Base-by-base conservation (phyloP, 371 early-diverging fungal genomes). In the Lichtheimia hyalospora region DNA sequence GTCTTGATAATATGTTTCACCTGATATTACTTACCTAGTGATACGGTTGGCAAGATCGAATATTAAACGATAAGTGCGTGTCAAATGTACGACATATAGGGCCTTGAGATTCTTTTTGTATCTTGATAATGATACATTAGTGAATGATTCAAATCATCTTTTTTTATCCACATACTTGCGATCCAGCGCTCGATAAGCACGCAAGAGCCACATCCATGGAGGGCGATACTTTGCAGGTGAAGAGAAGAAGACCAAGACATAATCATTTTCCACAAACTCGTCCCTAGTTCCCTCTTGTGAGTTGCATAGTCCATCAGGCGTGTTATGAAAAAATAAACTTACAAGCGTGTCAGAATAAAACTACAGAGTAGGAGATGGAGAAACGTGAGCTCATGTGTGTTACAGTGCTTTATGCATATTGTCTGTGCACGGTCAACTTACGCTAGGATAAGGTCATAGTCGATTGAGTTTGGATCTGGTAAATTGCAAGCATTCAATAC, bases 31-130 rank as follows among this genome's bases (percentile, higher is more conserved):
- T 54, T 69, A 75, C 75, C 75, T 77, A 5, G 78, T 70, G 18
- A 77, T 70, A 49, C 66, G 64, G 49, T 81, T 81, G 43, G 78
- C 78, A 28, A 75, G 57, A 52, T 81, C 81, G 53, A 77, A 77
- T 13, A 75, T 64, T 14, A 71, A 44, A 14, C 73, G 68, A 62
- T 73, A 82, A 4, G 63, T 63, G 20, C 74, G 64, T 16, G 75
- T 64, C 43, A 66, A 88, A 69, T 97, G 96, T 5, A 97, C 94
- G 12, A 97, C 87, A 70, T 92, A 92, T 1, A 97, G 73, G 20
- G 81, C 84, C 71, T 96, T 97, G 34, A 97, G 73, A 71, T 97
- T 95, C 77, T 97, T 97, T 48, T 93, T 90, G 79, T 90, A 94
- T 66, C 92, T 94, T 64, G 50, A 44, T 24, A 51, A 6, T 34